Evolutionary conservation across 129 eudicot species (phyloP).

Genomic region (Pulicaria dysenterica): DNA sequence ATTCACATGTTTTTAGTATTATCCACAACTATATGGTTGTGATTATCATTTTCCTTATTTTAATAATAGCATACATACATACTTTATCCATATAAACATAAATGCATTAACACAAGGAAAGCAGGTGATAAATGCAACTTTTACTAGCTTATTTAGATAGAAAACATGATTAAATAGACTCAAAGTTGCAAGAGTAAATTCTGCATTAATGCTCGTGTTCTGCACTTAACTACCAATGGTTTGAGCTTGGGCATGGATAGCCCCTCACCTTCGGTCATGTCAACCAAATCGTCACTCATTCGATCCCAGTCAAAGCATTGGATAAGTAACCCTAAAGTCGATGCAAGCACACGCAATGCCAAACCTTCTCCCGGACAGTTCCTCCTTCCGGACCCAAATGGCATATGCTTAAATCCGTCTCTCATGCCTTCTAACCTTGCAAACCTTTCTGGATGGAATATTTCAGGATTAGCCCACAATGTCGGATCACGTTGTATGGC

Average conservation of each 20-base stretch:
- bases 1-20: too few species aligned
- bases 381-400: constrained; percentile 60
- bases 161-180: neutral
- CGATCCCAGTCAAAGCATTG: constrained; percentile 63
- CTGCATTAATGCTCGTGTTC: constrained; percentile 24
- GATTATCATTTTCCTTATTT: too few species aligned
- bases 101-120: too few species aligned
- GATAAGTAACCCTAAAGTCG: constrained; percentile 42
- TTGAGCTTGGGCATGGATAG: constrained; percentile 38
- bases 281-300: constrained; percentile 33
- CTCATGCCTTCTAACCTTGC: constrained; percentile 30
- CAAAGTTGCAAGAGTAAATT: constrained; percentile 23
- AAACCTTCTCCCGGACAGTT: constrained; percentile 42
- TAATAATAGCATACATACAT: too few species aligned
- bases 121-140: too few species aligned
- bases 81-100: too few species aligned
- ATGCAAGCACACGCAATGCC: constrained; percentile 34
- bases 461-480: constrained; percentile 39
- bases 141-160: too few species aligned
- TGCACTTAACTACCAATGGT: constrained; percentile 40
- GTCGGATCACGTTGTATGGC: constrained; percentile 46
- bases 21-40: too few species aligned
- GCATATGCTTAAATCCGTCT: constrained; percentile 43
- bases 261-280: constrained; percentile 42
- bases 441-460: constrained; percentile 45